These are phyloP conservation scores for Heterobasidion irregulare DNA, from an alignment of 1,284 basidiomycete genomes.

Conservation along the genomic window DNA sequence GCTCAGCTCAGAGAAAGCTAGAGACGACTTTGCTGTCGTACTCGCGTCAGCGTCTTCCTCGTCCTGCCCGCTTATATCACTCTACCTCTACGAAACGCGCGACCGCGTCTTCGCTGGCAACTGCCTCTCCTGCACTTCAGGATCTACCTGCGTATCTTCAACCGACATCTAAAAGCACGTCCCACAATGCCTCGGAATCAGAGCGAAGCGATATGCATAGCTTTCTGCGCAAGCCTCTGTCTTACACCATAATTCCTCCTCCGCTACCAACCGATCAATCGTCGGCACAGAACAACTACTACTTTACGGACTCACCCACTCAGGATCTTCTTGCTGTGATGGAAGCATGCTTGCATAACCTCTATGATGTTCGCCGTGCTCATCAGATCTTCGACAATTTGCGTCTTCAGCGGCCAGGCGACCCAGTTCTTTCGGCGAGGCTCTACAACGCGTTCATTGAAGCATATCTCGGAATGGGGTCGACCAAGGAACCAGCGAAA, in stretches of 20 bases:
- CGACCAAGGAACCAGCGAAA: conserved; percentile 31
- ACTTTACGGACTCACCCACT: conserved; percentile 56
- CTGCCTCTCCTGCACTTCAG: conserved; percentile 18
- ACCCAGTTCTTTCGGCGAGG: conserved; percentile 28
- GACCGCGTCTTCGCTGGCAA: conserved; percentile 32
- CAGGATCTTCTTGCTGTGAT: conserved; percentile 69
- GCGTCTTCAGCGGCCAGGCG: conserved; percentile 24
- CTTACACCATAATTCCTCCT: conserved; percentile 54
- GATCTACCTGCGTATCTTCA: conserved; percentile 32
- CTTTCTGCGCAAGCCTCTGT: conserved; percentile 38
- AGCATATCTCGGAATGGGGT: conserved; percentile 55
- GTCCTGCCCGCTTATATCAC: conserved; percentile 60
- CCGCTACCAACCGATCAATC: conserved; percentile 43
- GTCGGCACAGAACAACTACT: conserved; percentile 36
- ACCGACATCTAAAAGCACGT: conserved; percentile 9
- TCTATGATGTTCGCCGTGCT: conserved; percentile 67
- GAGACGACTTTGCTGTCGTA: conserved; percentile 57
- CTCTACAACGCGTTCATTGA: conserved; percentile 51
- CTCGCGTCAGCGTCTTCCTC: conserved; percentile 56
- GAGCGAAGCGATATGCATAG: conserved; percentile 25
- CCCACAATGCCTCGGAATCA: conserved; percentile 1
- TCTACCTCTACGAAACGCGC: conserved; percentile 48
- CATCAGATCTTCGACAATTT: conserved; percentile 58
- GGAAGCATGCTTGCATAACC: conserved; percentile 68
- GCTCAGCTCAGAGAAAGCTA: conserved; percentile 33